Base-by-base conservation (phyloP, 768 basidiomycete genomes). In the Boletus bicolor region DNA sequence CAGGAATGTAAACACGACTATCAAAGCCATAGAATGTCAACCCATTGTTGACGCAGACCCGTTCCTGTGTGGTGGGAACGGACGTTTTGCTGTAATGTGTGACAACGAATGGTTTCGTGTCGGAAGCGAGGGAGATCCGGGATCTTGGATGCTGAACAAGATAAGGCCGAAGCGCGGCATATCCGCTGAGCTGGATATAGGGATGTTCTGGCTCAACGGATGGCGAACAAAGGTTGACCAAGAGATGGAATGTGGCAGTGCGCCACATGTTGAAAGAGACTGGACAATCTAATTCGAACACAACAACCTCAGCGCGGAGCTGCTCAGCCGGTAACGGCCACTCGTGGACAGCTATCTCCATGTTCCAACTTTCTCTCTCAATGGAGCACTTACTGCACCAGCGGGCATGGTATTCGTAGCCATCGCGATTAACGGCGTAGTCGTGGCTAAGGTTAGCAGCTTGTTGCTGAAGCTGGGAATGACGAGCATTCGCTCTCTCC, bases 231-330 rank as follows among this genome's bases (percentile, higher is more conserved):
- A 78, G 49, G 36, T 77, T 73, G 19, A 72, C 58, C 24, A 79
- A 57, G 36, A 81, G 59, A 42, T 60, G 59, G 49, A 72, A 75
- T 5, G 79, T 80, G 32, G 68, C 64, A 1, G 63, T 66, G 48
- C 81, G 72, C 81, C 81, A 82, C 50, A 75, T 66, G 6, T 68
- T 62, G 58, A 81, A 78, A 9, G 66, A 55, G 9, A 65, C 35
- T 4, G 81, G 81, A 49, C 72, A 72, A 10, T 60, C 54, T 2
- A 80, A 55, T 54, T 82, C 79, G 49, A 82, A 82, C 1, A 80
- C 62, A 14, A 73, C 68, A 0, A 60, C 60, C 49, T 73, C 63
- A 0, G 70, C 69, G 6, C 52, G 30, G 5, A 62, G 12, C 6
- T 17, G 21, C 11, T 59, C 43, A 1, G 50, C 32, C 0, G 81